A percentile compares a stretch with the other conserved stretches of the same genome.
These are phyloP conservation scores for Climacium dendroides DNA, from an alignment of 225 moss, liverwort and hornwort genomes.

Conservation along the genomic window DNA sequence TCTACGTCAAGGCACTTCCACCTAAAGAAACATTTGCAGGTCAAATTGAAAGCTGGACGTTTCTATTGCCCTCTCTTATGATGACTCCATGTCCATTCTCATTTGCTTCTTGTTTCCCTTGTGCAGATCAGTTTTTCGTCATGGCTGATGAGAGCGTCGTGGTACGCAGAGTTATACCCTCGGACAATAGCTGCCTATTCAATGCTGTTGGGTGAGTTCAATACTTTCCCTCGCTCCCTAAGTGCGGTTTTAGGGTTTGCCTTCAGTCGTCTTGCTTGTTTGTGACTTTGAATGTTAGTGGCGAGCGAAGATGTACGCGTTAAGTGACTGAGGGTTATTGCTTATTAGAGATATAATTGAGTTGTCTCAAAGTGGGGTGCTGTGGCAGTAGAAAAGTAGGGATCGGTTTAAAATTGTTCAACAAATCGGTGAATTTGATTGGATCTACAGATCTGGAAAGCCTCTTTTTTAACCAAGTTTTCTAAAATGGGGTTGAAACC, in stretches of 20 bases:
- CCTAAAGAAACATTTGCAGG: not conserved
- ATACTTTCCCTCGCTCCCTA: not conserved
- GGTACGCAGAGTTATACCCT: constrained; percentile 67
- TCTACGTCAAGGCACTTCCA: not conserved
- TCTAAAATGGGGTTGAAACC: not conserved
- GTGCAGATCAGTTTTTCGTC: not conserved
- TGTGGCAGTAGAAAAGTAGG: not conserved
- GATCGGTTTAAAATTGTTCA: not conserved
- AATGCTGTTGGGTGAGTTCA: constrained; percentile 79
- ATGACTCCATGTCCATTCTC: not conserved
- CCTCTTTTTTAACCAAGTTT: not conserved
- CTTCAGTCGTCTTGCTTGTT: not conserved
- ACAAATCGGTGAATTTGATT: not conserved
- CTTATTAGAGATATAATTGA: not conserved
- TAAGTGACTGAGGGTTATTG: not conserved
- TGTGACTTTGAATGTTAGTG: not conserved
- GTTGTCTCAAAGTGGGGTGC: not conserved
- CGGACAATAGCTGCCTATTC: constrained; percentile 97
- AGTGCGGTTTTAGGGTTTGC: not conserved
- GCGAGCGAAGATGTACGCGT: not conserved
- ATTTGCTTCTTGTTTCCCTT: not conserved
- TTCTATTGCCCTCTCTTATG: not conserved
- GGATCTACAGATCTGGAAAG: not conserved
- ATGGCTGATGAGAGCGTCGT: constrained; percentile 62
- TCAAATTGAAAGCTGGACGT: not conserved